Base-by-base conservation (phyloP, 2,329 filamentous ascomycete genomes). In the Blastomyces parvus region DNA sequence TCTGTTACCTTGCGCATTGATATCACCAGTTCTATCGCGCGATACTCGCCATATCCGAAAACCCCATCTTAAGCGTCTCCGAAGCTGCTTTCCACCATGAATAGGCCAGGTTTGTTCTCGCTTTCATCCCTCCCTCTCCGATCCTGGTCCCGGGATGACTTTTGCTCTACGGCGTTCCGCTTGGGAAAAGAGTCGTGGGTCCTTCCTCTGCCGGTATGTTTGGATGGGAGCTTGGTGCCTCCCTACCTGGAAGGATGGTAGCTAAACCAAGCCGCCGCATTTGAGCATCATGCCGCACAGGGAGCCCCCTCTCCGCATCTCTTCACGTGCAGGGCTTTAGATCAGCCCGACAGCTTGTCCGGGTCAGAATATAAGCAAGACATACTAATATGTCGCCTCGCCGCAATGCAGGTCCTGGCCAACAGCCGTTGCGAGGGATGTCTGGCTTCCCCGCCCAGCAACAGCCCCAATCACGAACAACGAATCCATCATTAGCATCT, bases 401-500 rank as follows among this genome's bases (percentile, higher is more conserved):
- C 33, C 36, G 55, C 61, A 48, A 58, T 61, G 67, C 69, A 83
- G 81, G 77, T 69, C 76, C 78, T 65, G 77, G 78, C 69, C 77
- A 79, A 66, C 81, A 82, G 73, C 76, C 79, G 67, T 71, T 84
- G 67, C 79, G 81, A 72, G 77, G 77, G 65, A 81, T 84, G 74
- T 79, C 80, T 65, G 78, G 81, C 70, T 85, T 84, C 72, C 78
- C 80, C 70, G 73, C 77, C 67, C 81, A 79, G 69, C 81, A 82
- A 72, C 79, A 79, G 69, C 74, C 74, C 66, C 66, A 66, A 58
- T 59, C 60, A 62, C 78, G 78, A 65, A 72, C 73, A 68, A 79
- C 76, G 69, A 78, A 79, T 69, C 75, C 76, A 65, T 78, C 80
- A 62, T 70, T 83, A 62, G 76, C 78, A 61, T 77, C 80, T 38